Evolutionary conservation across 2,329 filamentous ascomycete species (phyloP).

Genomic region (Ophiocordyceps sinensis): DNA sequence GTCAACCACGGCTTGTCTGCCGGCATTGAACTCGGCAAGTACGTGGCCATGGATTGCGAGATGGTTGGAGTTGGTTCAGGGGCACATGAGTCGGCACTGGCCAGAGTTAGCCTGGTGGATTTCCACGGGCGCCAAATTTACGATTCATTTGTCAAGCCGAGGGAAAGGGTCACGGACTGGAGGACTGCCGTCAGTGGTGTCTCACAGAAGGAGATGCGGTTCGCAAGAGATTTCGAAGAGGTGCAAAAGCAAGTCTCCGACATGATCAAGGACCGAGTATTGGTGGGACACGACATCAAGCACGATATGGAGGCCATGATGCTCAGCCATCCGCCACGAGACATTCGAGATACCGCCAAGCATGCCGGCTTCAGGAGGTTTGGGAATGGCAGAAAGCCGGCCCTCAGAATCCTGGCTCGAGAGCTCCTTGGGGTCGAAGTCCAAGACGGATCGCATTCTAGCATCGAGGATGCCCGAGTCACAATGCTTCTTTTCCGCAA

Average conservation of each 20-base stretch:
- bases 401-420: slow-evolving; percentile 42
- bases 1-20: slow-evolving; percentile 50
- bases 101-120: slow-evolving; percentile 80
- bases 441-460: slow-evolving; percentile 49
- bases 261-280: slow-evolving; percentile 54
- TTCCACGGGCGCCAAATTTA: slow-evolving; percentile 88
- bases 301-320: slow-evolving; percentile 66
- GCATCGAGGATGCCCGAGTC: slow-evolving; percentile 67
- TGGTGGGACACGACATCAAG: slow-evolving; percentile 73
- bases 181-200: slow-evolving; percentile 78
- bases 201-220: slow-evolving; percentile 54
- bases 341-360: slow-evolving; percentile 75
- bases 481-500: slow-evolving; percentile 80
- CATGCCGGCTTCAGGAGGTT: slow-evolving; percentile 61
- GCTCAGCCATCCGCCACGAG: slow-evolving; percentile 61
- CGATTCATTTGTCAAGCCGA: slow-evolving; percentile 77
- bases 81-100: slow-evolving; percentile 59
- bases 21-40: slow-evolving; percentile 66
- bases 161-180: slow-evolving; percentile 75
- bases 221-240: slow-evolving; percentile 56
- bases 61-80: slow-evolving; percentile 83
- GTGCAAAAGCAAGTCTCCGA: slow-evolving; percentile 60
- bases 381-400: slow-evolving; percentile 52
- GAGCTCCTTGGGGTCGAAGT: slow-evolving; percentile 47
- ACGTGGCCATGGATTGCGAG: slow-evolving; percentile 88